Evolutionary conservation across 1,139 yeast species (phyloP).

Genomic region (Saccharomyces uvarum): DNA sequence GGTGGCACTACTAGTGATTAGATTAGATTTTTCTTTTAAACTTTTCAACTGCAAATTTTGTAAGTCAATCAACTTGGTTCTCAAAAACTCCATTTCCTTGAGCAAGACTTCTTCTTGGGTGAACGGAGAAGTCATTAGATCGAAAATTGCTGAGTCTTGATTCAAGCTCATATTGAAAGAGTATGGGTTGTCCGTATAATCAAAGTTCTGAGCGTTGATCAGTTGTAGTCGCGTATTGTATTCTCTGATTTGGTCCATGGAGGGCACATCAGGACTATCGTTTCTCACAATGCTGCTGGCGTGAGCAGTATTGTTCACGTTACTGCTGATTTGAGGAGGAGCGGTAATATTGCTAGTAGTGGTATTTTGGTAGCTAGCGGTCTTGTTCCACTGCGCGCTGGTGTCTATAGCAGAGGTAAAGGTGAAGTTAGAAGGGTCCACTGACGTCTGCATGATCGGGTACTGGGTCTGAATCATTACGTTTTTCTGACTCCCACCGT

Average conservation of each 20-base stretch:
- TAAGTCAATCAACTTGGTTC: slow-evolving; percentile 20
- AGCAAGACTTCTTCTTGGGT: slow-evolving; percentile 26
- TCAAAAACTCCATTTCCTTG: slow-evolving; percentile 26
- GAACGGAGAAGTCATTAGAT: slow-evolving; percentile 22
- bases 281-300: not conserved
- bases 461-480: not conserved
- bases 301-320: not conserved
- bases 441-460: not conserved
- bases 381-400: not conserved
- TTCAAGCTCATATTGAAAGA: slow-evolving; percentile 7
- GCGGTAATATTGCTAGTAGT: not conserved
- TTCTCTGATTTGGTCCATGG: slow-evolving; percentile 19
- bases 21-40: not conserved
- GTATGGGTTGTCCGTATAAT: slow-evolving; percentile 10
- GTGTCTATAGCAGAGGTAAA: not conserved
- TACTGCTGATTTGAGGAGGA: not conserved
- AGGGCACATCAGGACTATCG: slow-evolving; percentile 15
- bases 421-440: not conserved
- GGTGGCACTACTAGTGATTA: not conserved
- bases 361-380: not conserved
- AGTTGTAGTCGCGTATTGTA: slow-evolving; percentile 19
- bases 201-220: slow-evolving; percentile 12
- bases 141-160: slow-evolving; percentile 22
- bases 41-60: slow-evolving; percentile 9
- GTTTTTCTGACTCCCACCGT: not conserved